Conservation (phyloP, 2,329 filamentous ascomycete species). For the Periconia sp. region DNA sequence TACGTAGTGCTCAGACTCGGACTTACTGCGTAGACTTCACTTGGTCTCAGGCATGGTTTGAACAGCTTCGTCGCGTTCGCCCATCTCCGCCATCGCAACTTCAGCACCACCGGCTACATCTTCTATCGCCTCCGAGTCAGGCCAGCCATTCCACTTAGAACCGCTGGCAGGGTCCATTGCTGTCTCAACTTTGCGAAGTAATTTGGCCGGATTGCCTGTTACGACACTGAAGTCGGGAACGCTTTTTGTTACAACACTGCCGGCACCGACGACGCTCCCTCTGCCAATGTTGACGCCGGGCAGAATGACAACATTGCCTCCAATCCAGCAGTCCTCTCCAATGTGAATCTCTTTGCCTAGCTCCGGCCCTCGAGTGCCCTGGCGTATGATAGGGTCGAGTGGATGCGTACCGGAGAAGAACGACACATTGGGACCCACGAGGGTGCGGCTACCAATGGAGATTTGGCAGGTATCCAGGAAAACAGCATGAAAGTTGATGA, state of each 20-base stretch:
- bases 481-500: slow-evolving; percentile 76
- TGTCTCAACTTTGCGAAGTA: slow-evolving; percentile 59
- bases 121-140: too few relatives aligned
- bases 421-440: slow-evolving; percentile 79
- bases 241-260: slow-evolving; percentile 82
- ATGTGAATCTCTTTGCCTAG: slow-evolving; percentile 74
- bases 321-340: slow-evolving; percentile 70
- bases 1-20: not conserved
- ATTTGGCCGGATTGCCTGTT: slow-evolving; percentile 70
- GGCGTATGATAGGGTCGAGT: slow-evolving; percentile 73
- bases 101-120: slow-evolving; percentile 77
- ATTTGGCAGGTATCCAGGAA: slow-evolving; percentile 80
- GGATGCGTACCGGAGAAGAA: slow-evolving; percentile 81
- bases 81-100: slow-evolving; percentile 77
- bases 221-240: slow-evolving; percentile 70
- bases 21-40: not conserved
- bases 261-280: slow-evolving; percentile 77
- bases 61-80: slow-evolving; percentile 64
- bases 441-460: slow-evolving; percentile 75
- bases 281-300: slow-evolving; percentile 80
- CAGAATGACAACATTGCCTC: slow-evolving; percentile 63
- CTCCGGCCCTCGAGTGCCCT: slow-evolving; percentile 79
- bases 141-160: slow-evolving; percentile 56
- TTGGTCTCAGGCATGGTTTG: slow-evolving; percentile 11
- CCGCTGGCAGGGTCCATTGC: slow-evolving; percentile 34